Conservation (phyloP, 2,329 filamentous ascomycete genomes). For the Pyrenochaeta sp. region DNA sequence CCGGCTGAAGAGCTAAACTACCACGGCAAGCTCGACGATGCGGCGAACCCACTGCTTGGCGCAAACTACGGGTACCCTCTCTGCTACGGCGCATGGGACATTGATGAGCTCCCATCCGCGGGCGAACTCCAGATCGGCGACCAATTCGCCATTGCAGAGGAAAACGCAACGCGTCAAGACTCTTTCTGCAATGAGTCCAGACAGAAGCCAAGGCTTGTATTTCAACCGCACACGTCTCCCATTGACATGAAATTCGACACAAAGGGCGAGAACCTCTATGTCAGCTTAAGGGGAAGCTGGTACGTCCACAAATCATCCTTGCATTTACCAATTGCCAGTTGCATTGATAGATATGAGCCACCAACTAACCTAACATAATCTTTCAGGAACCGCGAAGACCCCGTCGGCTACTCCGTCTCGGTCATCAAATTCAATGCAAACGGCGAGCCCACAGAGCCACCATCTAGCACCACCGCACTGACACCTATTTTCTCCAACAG, state of each 20-base stretch:
- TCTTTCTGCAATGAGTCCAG: conserved; percentile 49
- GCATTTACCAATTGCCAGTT: too few relatives aligned
- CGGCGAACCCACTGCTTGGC: conserved; percentile 48
- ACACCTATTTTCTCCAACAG: conserved; percentile 63
- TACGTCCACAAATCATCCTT: not conserved
- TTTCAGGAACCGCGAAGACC: conserved; percentile 51
- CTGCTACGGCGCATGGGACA: conserved; percentile 71
- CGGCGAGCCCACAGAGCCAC: conserved; percentile 51
- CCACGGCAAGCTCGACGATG: conserved; percentile 65
- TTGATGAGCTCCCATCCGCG: conserved; percentile 56
- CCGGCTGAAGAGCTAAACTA: conserved; percentile 76
- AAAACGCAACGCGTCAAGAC: conserved; percentile 52
- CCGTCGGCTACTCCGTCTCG: conserved; percentile 58
- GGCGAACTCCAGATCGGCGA: conserved; percentile 51
- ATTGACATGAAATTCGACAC: conserved; percentile 71
- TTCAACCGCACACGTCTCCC: conserved; percentile 72
- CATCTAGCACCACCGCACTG: conserved; percentile 56
- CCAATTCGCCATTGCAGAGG: conserved; percentile 56
- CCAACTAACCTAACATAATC: not conserved
- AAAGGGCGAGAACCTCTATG: conserved; percentile 64
- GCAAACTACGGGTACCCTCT: conserved; percentile 73
- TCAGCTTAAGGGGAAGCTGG: conserved; percentile 76
- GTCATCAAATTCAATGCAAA: conserved; percentile 51
- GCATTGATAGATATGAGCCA: too few relatives aligned
- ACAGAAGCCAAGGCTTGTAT: conserved; percentile 58